These are phyloP conservation scores for Populus davidiana DNA, from an alignment of 345 rosid species.

Conservation along the genomic window DNA sequence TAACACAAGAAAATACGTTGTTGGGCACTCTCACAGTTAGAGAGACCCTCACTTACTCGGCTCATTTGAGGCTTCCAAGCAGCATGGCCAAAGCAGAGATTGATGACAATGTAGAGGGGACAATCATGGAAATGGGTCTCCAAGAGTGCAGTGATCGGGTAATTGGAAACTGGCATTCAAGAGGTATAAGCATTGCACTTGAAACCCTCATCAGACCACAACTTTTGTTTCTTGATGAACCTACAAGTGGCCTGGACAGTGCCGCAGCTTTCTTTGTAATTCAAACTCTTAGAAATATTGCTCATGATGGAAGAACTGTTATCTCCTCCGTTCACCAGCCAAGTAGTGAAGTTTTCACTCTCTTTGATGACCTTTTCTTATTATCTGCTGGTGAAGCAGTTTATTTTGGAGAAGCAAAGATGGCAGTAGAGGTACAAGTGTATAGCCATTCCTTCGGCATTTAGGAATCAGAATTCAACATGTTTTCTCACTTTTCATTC, in stretches of 20 bases:
- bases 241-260: slow-evolving; percentile 33
- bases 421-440: slow-evolving; percentile 29
- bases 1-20: slow-evolving; percentile 26
- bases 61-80: slow-evolving; percentile 30
- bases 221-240: slow-evolving; percentile 41
- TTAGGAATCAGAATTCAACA: not conserved
- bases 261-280: slow-evolving; percentile 35
- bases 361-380: slow-evolving; percentile 42
- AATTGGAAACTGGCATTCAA: slow-evolving; percentile 39
- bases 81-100: slow-evolving; percentile 19
- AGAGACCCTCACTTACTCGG: slow-evolving; percentile 38
- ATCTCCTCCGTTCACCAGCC: slow-evolving; percentile 53
- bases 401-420: slow-evolving; percentile 41
- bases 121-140: slow-evolving; percentile 36
- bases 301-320: slow-evolving; percentile 33
- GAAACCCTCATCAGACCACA: slow-evolving; percentile 31
- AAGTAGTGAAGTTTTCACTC: slow-evolving; percentile 43
- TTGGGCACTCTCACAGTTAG: slow-evolving; percentile 29
- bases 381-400: slow-evolving; percentile 44
- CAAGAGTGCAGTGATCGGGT: slow-evolving; percentile 23
- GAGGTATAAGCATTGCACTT: slow-evolving; percentile 38
- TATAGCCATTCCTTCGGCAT: not conserved
- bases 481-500: not conserved
- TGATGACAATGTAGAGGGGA: slow-evolving; percentile 15
- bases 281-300: slow-evolving; percentile 24